phyloP scores from a whole-genome alignment of 177 flowering plant genomes.

The Vitis hybrid region DNA sequence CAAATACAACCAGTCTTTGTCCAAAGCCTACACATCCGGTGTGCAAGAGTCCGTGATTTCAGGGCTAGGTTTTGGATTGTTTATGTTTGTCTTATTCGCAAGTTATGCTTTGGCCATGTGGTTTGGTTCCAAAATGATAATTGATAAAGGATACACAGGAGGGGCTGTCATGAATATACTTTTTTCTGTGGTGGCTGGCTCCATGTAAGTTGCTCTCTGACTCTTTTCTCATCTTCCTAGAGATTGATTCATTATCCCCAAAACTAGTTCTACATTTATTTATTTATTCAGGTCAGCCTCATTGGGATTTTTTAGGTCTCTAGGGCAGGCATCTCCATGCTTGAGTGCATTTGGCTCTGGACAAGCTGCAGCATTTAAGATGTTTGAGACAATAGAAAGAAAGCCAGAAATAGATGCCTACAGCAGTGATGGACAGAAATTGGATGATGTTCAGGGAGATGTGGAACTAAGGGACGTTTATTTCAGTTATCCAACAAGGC shows the following conservation, averaged over 20 bases:
- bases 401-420: conserved; percentile 51
- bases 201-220: conserved; percentile 24
- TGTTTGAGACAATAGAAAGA: conserved; percentile 56
- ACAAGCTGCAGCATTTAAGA: conserved; percentile 57
- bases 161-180: conserved; percentile 41
- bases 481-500: conserved; percentile 59
- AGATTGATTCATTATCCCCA: background rate
- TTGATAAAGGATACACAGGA: conserved; percentile 33
- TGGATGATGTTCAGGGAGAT: conserved; percentile 44
- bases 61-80: conserved; percentile 32
- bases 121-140: conserved; percentile 39
- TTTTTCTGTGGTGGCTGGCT: conserved; percentile 34
- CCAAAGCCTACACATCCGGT: conserved; percentile 30
- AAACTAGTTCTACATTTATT: background rate
- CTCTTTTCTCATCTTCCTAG: background rate
- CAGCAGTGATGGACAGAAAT: conserved; percentile 27
- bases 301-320: conserved; percentile 29
- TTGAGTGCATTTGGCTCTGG: conserved; percentile 57
- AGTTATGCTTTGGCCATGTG: conserved; percentile 40
- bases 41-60: conserved; percentile 28
- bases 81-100: conserved; percentile 18
- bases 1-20: conserved; percentile 26
- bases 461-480: conserved; percentile 44
- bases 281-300: too few relatives aligned
- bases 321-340: conserved; percentile 55